Evolutionary conservation across 2,329 filamentous ascomycete species (phyloP), one percentile per base, ranked within the genome.

Genomic region (Diplodia sapinea): DNA sequence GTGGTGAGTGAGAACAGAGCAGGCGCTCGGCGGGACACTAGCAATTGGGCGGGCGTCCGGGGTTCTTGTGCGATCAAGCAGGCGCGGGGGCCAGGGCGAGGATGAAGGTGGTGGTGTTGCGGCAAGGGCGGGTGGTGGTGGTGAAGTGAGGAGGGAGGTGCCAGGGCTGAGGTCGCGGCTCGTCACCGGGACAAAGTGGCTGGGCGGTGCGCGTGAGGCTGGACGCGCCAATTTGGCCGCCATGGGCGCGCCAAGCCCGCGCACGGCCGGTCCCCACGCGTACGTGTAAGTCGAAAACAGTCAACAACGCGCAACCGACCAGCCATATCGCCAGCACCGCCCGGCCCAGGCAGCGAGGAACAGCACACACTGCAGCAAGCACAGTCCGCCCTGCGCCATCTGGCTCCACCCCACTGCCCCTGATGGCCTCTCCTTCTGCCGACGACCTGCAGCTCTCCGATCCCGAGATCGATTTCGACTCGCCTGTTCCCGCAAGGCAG

Each of bases 391-490:
- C 50, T 43, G 36, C 49, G 61, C 54, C 61, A 43, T 29, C 33
- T 15, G 20, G 15, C 49, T 9, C 64, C 64, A 66, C 64, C 26
- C 15, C 36, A 9, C 2, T 13, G 13, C 26, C 40, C 51, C 17
- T 17, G 33, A 57, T 50, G 51, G 64, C 52, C 2, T n/a, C 64
- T 50, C 82, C 84, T 68, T 80, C 84, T 71, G 81, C 87, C 73
- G 82, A 85, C 66, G 81, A 81, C 69, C 79, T 85, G 23, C 79
- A 80, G 68, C 78, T 87, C 40, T 86, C 84, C 38, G 85, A 88
- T 69, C 85, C 85, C 29, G 81, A 86, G 69, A 84, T 85, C 68
- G 80, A 88, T 54, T 88, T 88, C 77, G 83, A 79, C 71, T 78
- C 86, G 63, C 87, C 86, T 12, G 86, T 86, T 29, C 71, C 75